Evolutionary conservation across 495 filamentous ascomycete species (phyloP).

Genomic region (Rostrohypoxylon terebratum): DNA sequence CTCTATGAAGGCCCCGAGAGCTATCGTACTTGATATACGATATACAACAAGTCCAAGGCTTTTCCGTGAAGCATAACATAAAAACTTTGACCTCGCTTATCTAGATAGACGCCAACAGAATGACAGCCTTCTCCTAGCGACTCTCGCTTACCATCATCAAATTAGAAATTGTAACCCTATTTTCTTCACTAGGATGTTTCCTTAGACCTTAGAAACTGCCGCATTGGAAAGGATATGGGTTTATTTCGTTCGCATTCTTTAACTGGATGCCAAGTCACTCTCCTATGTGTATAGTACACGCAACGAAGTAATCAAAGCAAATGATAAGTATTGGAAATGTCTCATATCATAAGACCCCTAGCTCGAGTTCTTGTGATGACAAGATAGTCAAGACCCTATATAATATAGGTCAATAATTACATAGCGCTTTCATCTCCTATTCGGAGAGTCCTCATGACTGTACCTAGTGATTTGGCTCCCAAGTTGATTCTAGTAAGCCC

Average conservation of each 20-base stretch:
- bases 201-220: too few relatives aligned
- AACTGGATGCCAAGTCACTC: not conserved
- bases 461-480: not conserved
- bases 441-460: not conserved
- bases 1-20: not conserved
- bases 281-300: not conserved
- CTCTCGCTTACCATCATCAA: slow-evolving; percentile 6
- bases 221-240: not conserved
- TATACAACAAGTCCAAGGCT: not conserved
- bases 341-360: not conserved
- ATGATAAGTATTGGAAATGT: not conserved
- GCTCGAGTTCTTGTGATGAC: not conserved
- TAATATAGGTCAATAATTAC: too few relatives aligned
- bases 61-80: not conserved
- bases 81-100: not conserved
- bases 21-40: not conserved
- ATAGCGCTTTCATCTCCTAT: not conserved
- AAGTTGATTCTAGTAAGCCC: not conserved
- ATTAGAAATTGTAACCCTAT: slow-evolving; percentile 9
- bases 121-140: not conserved
- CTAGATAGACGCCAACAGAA: not conserved
- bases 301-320: not conserved
- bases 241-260: not conserved
- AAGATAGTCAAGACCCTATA: too few relatives aligned
- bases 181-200: not conserved